Percentiles rank a stretch among this genome's conserved stretches.
phyloP scores from a whole-genome alignment of 306 rosid genomes.

The Crotalaria pallida region DNA sequence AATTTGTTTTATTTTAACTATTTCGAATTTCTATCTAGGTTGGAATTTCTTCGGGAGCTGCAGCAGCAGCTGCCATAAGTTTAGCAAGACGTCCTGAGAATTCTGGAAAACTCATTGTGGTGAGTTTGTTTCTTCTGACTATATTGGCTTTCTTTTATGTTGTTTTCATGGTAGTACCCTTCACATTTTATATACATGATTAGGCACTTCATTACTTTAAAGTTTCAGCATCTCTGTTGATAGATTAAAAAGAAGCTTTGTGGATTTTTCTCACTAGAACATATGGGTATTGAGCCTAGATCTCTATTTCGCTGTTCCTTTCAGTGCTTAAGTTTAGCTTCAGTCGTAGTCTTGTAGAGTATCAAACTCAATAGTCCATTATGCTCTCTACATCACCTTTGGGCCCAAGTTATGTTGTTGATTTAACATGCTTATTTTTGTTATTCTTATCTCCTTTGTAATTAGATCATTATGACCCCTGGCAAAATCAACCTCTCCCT shows the following conservation, averaged over 20 bases:
- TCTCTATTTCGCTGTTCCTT: not conserved
- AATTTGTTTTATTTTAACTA: slow-evolving; percentile 6
- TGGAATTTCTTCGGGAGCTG: slow-evolving; percentile 97
- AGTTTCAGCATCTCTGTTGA: not conserved
- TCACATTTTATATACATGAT: not conserved
- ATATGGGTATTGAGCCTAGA: not conserved
- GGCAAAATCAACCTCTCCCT: slow-evolving; percentile 11
- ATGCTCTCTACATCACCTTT: not conserved
- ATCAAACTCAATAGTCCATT: not conserved
- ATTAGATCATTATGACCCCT: slow-evolving; percentile 8
- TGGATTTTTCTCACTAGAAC: not conserved
- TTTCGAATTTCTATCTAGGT: slow-evolving; percentile 48
- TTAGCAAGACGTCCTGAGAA: slow-evolving; percentile 80
- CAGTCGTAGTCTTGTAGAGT: slow-evolving; percentile 10
- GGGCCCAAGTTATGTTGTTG: not conserved
- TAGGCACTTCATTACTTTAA: not conserved
- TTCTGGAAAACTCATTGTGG: slow-evolving; percentile 75
- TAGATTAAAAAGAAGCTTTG: not conserved
- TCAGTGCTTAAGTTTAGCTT: not conserved
- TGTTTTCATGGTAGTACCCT: not conserved
- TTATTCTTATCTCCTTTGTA: not conserved
- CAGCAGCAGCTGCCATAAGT: slow-evolving; percentile 84
- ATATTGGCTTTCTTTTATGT: slow-evolving; percentile 3
- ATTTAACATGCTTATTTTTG: not conserved
- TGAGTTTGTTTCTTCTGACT: slow-evolving; percentile 46